Percentiles rank a stretch among this genome's conserved stretches.
Evolutionary conservation across 768 basidiomycete genomes (phyloP).

Genomic region (Psilocybe tampanensis): DNA sequence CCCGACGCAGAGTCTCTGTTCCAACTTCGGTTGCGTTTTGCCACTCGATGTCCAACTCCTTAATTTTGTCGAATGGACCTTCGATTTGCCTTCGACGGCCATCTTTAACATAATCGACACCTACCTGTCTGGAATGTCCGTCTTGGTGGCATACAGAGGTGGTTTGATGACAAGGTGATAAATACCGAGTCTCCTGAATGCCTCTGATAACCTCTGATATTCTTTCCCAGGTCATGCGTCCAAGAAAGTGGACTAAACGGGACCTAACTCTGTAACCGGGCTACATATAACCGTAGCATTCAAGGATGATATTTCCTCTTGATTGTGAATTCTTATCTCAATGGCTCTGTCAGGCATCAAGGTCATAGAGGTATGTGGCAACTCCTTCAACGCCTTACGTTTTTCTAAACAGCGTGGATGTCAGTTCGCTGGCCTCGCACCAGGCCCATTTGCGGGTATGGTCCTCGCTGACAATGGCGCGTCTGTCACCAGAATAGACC

Average conservation of each 20-base stretch:
- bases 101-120: too few species aligned
- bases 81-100: too few species aligned
- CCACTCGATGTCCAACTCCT: background rate
- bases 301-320: constrained; percentile 10
- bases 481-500: constrained; percentile 74
- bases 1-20: background rate
- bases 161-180: background rate
- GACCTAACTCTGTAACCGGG: constrained; percentile 19
- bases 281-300: constrained; percentile 21
- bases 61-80: too few species aligned
- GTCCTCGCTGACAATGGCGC: constrained; percentile 82
- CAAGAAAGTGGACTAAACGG: constrained; percentile 18
- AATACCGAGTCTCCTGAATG: constrained; percentile 7
- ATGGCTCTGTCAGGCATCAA: constrained; percentile 56
- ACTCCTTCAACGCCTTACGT: background rate
- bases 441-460: constrained; percentile 79
- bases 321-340: background rate
- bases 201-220: constrained; percentile 6
- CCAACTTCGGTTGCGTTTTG: background rate
- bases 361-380: constrained; percentile 46
- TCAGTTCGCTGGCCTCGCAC: constrained; percentile 83
- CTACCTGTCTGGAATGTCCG: too few species aligned
- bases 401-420: background rate
- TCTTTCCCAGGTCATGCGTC: constrained; percentile 23
- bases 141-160: too few species aligned